These are phyloP conservation scores for Alternaria triticina DNA, from an alignment of 2,329 filamentous ascomycete genomes.

Conservation along the genomic window DNA sequence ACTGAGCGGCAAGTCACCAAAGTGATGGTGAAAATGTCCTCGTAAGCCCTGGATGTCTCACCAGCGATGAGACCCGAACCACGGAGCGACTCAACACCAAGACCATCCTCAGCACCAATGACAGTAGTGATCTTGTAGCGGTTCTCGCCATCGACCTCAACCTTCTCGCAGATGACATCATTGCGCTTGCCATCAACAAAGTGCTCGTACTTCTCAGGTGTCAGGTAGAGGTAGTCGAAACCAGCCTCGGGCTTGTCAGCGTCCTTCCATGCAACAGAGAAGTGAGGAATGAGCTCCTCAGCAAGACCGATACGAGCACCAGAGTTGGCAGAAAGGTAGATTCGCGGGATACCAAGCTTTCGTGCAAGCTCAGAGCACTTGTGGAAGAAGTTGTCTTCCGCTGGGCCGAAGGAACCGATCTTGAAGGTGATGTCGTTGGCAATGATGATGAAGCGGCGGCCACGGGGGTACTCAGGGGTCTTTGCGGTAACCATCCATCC, in stretches of 20 bases:
- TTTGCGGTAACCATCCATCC: conserved; percentile 95
- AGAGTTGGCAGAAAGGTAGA: conserved; percentile 98
- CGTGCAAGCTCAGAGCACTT: conserved; percentile 97
- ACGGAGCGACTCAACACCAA: conserved; percentile 96
- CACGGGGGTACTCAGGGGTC: conserved; percentile 93
- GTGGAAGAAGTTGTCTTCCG: conserved; percentile 98
- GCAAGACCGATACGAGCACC: conserved; percentile 97
- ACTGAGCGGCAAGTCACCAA: conserved; percentile 97
- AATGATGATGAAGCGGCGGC: conserved; percentile 91
- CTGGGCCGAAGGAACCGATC: conserved; percentile 96
- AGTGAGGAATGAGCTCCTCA: conserved; percentile 95
- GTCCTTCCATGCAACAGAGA: conserved; percentile 97
- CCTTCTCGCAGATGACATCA: conserved; percentile 85
- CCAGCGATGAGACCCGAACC: conserved; percentile 98
- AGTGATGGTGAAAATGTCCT: conserved; percentile 98
- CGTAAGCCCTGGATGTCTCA: conserved; percentile 94
- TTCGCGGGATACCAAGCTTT: conserved; percentile 91
- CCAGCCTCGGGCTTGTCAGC: conserved; percentile 78
- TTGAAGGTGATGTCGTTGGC: conserved; percentile 99
- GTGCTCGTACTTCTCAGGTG: conserved; percentile 81
- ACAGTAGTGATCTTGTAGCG: conserved; percentile 94
- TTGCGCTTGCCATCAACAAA: conserved; percentile 79
- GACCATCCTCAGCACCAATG: conserved; percentile 89
- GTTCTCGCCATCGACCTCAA: conserved; percentile 85
- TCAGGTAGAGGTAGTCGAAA: conserved; percentile 97